Evolutionary conservation across 2,329 filamentous ascomycete genomes (phyloP), one percentile per base, ranked within the genome.

Genomic region (Aureobasidium sp.): DNA sequence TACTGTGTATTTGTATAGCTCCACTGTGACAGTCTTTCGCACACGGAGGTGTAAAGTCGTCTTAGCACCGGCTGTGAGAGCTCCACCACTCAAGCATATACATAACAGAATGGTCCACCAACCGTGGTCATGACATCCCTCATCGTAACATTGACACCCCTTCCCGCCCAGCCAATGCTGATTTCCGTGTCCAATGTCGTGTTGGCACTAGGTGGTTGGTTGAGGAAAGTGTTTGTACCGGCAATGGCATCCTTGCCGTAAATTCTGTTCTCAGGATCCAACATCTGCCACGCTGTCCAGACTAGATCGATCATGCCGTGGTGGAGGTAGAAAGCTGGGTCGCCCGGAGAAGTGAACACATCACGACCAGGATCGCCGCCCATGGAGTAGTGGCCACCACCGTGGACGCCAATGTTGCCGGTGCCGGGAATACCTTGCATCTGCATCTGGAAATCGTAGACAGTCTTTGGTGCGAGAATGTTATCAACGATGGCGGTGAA

Each of bases 231-330:
- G 11, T 73, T 69, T 2, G 76, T 78, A 0, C 74, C 77, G 1
- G 68, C 72, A 47, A 79, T 69, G 8, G 67, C 70, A 61, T 68
- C 57, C 42, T 78, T 68, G 13, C 76, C 67, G 8, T 68, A 69
- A 54, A 65, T 60, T 13, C 74, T 67, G 3, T 67, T 68, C 45
- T 64, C 60, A 9, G 70, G 63, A 51, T 78, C 72, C 59, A 72
- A 65, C 61, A 74, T 77, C 67, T 81, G 78, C 79, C 78, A 81
- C 15, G 74, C 76, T 73, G 74, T 77, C 68, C 72, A 80, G 1
- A 73, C 65, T 0, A 76, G 68, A 62, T 79, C 78, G n/a, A 79
- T 74, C 69, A 74, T 73, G 2, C 71, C 71, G 51, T 79, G 77
- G 61, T 79, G 77, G 33, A 75, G 70, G 64, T 71, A 79, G 68